Conservation (phyloP, 192 early-diverging fungal genomes). For the Coemansia nantahalensis region DNA sequence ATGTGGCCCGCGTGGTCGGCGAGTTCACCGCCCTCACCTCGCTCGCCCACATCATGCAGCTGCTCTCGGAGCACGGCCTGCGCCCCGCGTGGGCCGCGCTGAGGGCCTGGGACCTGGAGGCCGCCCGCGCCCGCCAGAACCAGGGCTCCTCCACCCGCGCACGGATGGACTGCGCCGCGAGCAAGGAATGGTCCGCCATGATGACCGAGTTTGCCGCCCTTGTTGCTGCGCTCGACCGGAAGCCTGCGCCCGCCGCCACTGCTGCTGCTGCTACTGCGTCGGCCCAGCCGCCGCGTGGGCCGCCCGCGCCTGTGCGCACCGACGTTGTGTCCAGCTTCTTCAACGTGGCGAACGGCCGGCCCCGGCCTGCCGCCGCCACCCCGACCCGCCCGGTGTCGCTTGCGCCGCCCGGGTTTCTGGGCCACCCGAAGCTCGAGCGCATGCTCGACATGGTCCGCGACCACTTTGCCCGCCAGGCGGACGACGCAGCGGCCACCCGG, state of each 20-base stretch:
- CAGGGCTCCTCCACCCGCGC: conserved; percentile 33
- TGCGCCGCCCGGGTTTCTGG: conserved; percentile 40
- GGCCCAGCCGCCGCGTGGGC: not conserved
- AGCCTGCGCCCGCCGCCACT: too few relatives aligned
- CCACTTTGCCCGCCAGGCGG: conserved; percentile 62
- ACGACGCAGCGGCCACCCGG: conserved; percentile 45
- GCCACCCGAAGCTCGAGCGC: conserved; percentile 82
- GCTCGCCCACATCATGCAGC: conserved; percentile 51
- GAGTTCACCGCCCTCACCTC: conserved; percentile 59
- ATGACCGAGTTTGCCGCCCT: conserved; percentile 26
- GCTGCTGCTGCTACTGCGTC: too few relatives aligned
- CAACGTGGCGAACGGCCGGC: conserved; percentile 18
- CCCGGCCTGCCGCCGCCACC: conserved; percentile 4
- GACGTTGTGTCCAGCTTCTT: conserved; percentile 50
- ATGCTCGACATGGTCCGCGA: conserved; percentile 60
- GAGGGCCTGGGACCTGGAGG: conserved; percentile 33
- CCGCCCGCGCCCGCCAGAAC: conserved; percentile 23
- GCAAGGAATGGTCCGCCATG: conserved; percentile 41
- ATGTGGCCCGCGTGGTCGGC: conserved; percentile 29
- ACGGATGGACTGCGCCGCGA: conserved; percentile 43
- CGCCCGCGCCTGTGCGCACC: conserved; percentile 7
- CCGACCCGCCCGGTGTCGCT: conserved; percentile 13
- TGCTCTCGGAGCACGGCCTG: conserved; percentile 51
- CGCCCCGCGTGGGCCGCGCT: conserved; percentile 41
- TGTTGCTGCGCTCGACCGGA: conserved; percentile 22